phyloP scores from a whole-genome alignment of 2,329 filamentous ascomycete species.

The Colletotrichum filicis region DNA sequence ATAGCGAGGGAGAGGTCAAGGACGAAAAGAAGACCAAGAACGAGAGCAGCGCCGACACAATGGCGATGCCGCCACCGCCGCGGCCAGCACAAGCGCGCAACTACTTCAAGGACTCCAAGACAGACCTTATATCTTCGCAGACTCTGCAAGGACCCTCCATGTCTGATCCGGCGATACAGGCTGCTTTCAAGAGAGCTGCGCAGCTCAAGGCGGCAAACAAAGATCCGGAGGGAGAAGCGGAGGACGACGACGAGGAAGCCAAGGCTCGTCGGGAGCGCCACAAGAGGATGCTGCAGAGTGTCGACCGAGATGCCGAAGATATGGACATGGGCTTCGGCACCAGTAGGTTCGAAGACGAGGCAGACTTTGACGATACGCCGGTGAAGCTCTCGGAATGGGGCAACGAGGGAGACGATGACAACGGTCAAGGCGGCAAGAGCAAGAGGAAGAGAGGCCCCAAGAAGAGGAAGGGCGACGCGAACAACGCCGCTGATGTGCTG shows the following conservation, averaged over 20 bases:
- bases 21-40: conserved; percentile 37
- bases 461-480: conserved; percentile 82
- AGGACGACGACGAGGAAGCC: conserved; percentile 54
- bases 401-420: conserved; percentile 62
- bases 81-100: conserved; percentile 58
- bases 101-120: conserved; percentile 72
- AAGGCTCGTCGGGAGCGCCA: conserved; percentile 74
- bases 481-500: conserved; percentile 84
- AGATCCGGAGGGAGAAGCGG: conserved; percentile 48
- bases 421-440: conserved; percentile 54
- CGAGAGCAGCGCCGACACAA: conserved; percentile 36
- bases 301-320: conserved; percentile 86
- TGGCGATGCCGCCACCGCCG: conserved; percentile 59
- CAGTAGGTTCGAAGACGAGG: conserved; percentile 87
- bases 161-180: conserved; percentile 81
- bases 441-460: conserved; percentile 78
- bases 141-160: conserved; percentile 64
- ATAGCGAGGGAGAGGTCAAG: conserved; percentile 51
- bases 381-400: conserved; percentile 76
- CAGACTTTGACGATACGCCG: conserved; percentile 77
- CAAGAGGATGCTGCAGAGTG: conserved; percentile 78
- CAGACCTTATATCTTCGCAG: conserved; percentile 64
- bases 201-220: conserved; percentile 60
- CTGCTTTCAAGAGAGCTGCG: conserved; percentile 87
- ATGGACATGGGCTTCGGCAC: conserved; percentile 95